Percentiles rank a stretch among this genome's conserved stretches.
phyloP scores from a whole-genome alignment of 805 yeast species.

The Saturnispora sekii region DNA sequence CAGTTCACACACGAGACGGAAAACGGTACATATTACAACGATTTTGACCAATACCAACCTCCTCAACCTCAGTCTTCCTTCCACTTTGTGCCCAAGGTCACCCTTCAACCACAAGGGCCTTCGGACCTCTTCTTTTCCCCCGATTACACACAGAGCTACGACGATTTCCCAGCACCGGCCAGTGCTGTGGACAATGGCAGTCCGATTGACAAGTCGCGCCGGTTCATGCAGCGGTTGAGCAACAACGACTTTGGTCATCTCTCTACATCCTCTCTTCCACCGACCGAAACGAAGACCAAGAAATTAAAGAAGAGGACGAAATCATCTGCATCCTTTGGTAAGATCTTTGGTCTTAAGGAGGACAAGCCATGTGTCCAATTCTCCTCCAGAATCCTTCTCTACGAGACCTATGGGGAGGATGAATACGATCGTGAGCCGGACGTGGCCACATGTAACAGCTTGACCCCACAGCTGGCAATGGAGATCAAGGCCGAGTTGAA shows the following conservation, averaged over 20 bases:
- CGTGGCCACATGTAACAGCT: conserved; percentile 81
- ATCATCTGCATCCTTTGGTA: conserved; percentile 16
- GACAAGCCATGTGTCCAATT: conserved; percentile 35
- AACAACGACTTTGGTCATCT: conserved; percentile 5
- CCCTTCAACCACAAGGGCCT: background rate
- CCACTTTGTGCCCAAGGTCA: background rate
- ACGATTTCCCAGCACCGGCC: conserved; percentile 1
- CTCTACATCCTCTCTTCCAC: conserved; percentile 11
- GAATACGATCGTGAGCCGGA: conserved; percentile 94
- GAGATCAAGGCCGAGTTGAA: conserved; percentile 81
- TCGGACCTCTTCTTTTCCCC: conserved; percentile 6
- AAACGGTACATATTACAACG: background rate
- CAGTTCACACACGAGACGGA: background rate
- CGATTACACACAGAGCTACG: conserved; percentile 10
- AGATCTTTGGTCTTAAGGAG: conserved; percentile 11
- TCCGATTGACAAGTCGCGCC: conserved; percentile 7
- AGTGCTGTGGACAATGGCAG: background rate
- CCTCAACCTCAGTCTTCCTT: background rate
- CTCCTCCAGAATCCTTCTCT: conserved; percentile 73
- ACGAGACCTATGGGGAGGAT: conserved; percentile 71
- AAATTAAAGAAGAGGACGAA: conserved; percentile 15
- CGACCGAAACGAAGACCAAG: conserved; percentile 4
- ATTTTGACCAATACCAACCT: background rate
- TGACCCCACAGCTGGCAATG: conserved; percentile 81
- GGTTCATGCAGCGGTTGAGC: conserved; percentile 8